Percentiles rank a stretch among this genome's conserved stretches.
Evolutionary conservation across 2,329 filamentous ascomycete species (phyloP).

Genomic region (Colletotrichum cereale): DNA sequence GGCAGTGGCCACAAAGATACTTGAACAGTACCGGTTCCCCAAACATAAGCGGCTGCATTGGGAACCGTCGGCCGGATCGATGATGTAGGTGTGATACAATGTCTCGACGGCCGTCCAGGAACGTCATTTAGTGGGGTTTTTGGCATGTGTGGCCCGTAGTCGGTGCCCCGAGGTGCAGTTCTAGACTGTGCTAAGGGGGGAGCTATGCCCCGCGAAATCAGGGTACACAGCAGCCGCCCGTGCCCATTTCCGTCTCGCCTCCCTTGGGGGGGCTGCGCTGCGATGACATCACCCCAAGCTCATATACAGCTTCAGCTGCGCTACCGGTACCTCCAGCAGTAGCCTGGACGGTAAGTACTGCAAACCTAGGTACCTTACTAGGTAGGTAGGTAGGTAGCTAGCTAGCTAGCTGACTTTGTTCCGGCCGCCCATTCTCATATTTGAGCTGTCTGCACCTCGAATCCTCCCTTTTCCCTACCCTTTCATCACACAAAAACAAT

Average conservation of each 20-base stretch:
- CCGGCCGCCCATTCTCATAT: conserved; percentile 3
- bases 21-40: background rate
- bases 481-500: background rate
- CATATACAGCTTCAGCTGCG: conserved; percentile 17
- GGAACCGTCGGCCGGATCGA: conserved; percentile 20
- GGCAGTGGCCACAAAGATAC: background rate
- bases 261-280: background rate
- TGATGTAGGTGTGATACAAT: conserved; percentile 41
- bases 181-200: conserved; percentile 4
- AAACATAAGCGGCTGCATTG: conserved; percentile 3
- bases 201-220: conserved; percentile 17
- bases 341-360: background rate
- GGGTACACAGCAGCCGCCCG: background rate
- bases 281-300: conserved; percentile 38
- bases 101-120: conserved; percentile 28
- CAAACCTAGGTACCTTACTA: too few species aligned
- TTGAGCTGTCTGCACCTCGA: conserved; percentile 11
- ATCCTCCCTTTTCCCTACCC: background rate
- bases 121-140: conserved; percentile 28
- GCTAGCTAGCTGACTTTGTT: background rate
- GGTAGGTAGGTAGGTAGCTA: too few species aligned
- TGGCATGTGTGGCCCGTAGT: conserved; percentile 3
- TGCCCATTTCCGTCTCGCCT: conserved; percentile 13
- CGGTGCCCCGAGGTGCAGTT: conserved; percentile 9
- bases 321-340: background rate